A percentile compares a stretch with the other conserved stretches of the same genome.
phyloP scores from a whole-genome alignment of 1,284 basidiomycete species.

The Puccinia triticina region DNA sequence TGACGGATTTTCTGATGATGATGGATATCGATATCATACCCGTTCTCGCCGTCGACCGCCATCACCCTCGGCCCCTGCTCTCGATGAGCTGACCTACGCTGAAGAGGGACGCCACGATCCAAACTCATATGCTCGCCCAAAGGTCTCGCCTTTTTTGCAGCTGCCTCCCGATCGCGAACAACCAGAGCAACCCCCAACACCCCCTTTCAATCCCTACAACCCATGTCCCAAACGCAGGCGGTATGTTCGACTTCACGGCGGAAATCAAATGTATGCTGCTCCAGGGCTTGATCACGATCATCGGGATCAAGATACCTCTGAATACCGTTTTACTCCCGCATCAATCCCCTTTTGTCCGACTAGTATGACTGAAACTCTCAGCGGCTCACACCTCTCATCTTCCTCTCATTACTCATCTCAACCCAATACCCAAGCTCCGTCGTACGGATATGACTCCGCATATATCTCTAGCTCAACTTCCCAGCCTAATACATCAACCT shows the following conservation, averaged over 20 bases:
- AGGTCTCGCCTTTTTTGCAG: constrained; percentile 10
- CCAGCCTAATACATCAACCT: neutral
- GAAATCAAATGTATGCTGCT: constrained; percentile 7
- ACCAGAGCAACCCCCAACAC: neutral
- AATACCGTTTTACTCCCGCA: constrained; percentile 2
- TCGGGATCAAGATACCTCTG: neutral
- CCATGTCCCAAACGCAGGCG: constrained; percentile 21
- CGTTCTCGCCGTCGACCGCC: neutral
- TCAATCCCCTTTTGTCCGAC: constrained; percentile 16
- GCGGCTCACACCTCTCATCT: neutral
- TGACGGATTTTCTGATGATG: neutral
- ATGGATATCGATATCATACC: neutral
- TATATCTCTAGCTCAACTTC: neutral
- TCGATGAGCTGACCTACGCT: neutral
- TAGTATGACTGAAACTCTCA: neutral
- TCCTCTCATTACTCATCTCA: neutral
- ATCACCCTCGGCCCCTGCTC: neutral
- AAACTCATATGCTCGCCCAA: neutral
- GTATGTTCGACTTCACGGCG: constrained; percentile 5
- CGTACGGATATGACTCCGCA: neutral
- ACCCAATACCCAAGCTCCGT: neutral
- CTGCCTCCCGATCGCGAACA: neutral
- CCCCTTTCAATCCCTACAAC: neutral
- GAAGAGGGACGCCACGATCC: constrained; percentile 4
- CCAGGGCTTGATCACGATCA: constrained; percentile 9